phyloP scores from a whole-genome alignment of 257 asterid species.

The Parsonsia alboflavescens region DNA sequence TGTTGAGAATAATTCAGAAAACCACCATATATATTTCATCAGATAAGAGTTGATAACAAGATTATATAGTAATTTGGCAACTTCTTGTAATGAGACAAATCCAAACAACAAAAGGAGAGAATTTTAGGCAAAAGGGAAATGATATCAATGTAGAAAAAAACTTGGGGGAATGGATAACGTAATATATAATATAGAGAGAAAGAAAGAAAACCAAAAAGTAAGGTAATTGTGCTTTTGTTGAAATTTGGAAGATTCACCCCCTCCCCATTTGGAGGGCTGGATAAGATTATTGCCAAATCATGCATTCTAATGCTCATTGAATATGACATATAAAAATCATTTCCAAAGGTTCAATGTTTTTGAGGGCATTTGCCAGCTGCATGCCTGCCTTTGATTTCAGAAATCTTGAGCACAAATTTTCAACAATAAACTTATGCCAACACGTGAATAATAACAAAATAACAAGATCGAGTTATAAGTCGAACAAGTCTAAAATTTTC shows the following conservation, averaged over 20 bases:
- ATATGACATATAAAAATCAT: constrained; percentile 24
- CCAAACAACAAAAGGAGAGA: constrained; percentile 17
- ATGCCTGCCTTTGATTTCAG: too few species aligned
- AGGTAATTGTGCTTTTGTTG: constrained; percentile 33
- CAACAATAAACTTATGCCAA: too few species aligned
- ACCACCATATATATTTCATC: too few species aligned
- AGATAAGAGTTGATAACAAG: too few species aligned
- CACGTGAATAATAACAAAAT: too few species aligned
- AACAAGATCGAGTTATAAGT: too few species aligned
- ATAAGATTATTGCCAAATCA: constrained; percentile 47
- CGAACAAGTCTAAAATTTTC: too few species aligned
- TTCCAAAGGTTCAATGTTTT: too few species aligned
- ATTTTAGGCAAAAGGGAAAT: constrained; percentile 39
- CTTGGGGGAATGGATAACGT: constrained; percentile 27
- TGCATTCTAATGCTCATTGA: constrained; percentile 21
- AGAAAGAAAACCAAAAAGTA: constrained; percentile 26
- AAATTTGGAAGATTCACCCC: constrained; percentile 18
- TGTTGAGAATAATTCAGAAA: neutral
- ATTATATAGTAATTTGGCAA: too few species aligned
- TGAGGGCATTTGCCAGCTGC: too few species aligned
- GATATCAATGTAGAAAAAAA: constrained; percentile 33
- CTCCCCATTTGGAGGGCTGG: constrained; percentile 26
- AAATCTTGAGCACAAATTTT: too few species aligned
- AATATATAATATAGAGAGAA: constrained; percentile 1
- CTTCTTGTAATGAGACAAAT: constrained; percentile 26